Evolutionary conservation across 2,329 filamentous ascomycete genomes (phyloP).

Genomic region (Geoglossum cookeanum): DNA sequence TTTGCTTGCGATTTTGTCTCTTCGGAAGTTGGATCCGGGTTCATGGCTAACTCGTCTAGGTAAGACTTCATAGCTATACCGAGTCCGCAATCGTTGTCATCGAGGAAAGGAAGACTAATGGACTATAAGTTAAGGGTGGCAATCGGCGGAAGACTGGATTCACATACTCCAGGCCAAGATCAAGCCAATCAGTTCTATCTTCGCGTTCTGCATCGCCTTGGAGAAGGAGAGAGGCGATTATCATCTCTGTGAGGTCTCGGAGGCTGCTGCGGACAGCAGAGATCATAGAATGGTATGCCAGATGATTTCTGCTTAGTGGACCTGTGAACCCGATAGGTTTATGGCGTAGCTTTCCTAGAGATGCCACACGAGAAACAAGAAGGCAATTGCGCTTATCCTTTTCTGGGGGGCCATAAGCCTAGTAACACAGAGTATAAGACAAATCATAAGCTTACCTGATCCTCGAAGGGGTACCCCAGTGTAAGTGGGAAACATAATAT

Average conservation of each 20-base stretch:
- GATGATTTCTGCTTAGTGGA: slow-evolving; percentile 72
- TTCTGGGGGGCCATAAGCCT: slow-evolving; percentile 27
- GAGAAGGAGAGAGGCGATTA: slow-evolving; percentile 62
- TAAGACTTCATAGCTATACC: slow-evolving; percentile 30
- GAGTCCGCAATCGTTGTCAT: slow-evolving; percentile 26
- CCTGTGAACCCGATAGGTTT: slow-evolving; percentile 81
- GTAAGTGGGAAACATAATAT: slow-evolving; percentile 39
- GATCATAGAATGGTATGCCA: slow-evolving; percentile 71
- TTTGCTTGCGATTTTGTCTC: slow-evolving; percentile 31
- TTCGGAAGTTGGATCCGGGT: slow-evolving; percentile 32
- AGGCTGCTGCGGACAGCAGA: slow-evolving; percentile 60
- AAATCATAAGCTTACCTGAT: slow-evolving; percentile 19
- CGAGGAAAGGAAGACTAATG: slow-evolving; percentile 24
- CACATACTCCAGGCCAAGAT: slow-evolving; percentile 53
- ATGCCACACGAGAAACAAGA: slow-evolving; percentile 71
- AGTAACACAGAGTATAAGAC: slow-evolving; percentile 4
- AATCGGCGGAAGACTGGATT: background rate
- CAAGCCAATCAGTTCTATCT: slow-evolving; percentile 36
- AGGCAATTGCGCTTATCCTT: slow-evolving; percentile 62
- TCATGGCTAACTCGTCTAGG: slow-evolving; percentile 39
- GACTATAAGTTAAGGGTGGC: background rate
- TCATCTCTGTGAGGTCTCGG: slow-evolving; percentile 68
- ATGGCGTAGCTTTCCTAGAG: slow-evolving; percentile 65
- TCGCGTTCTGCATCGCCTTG: slow-evolving; percentile 57
- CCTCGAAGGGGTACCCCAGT: slow-evolving; percentile 40